These are phyloP conservation scores for Zalaria sp. DNA, from an alignment of 2,329 filamentous ascomycete genomes.

Conservation along the genomic window DNA sequence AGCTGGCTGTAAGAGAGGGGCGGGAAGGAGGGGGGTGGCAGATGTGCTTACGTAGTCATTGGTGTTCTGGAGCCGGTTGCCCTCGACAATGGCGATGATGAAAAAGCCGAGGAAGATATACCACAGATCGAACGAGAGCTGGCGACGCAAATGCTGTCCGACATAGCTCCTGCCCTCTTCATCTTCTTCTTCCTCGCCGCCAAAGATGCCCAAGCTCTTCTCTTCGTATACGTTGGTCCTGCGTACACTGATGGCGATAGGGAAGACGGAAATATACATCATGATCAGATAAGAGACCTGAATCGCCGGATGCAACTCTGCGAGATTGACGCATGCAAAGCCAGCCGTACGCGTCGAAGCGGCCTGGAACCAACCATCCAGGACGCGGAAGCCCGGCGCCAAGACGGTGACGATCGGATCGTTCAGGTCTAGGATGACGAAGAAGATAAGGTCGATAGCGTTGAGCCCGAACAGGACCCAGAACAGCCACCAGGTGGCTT, in stretches of 20 bases:
- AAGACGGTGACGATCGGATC: constrained; percentile 53
- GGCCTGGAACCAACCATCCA: constrained; percentile 84
- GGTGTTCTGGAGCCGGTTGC: constrained; percentile 48
- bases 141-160: constrained; percentile 76
- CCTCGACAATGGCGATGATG: constrained; percentile 82
- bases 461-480: constrained; percentile 73
- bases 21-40: constrained; percentile 52
- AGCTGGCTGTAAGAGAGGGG: constrained; percentile 14
- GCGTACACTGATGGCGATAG: constrained; percentile 88
- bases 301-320: constrained; percentile 71
- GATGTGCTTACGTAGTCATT: constrained; percentile 30
- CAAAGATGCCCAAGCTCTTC: constrained; percentile 64
- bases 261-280: constrained; percentile 99
- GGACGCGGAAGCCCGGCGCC: constrained; percentile 58
- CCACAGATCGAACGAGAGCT: constrained; percentile 96
- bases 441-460: constrained; percentile 73
- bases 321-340: constrained; percentile 67
- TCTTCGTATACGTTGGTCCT: constrained; percentile 96
- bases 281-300: constrained; percentile 93
- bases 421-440: constrained; percentile 79
- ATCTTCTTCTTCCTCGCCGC: constrained; percentile 33
- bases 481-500: constrained; percentile 93
- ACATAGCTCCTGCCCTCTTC: constrained; percentile 65
- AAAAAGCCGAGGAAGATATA: constrained; percentile 91
- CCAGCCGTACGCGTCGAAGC: constrained; percentile 81